A percentile compares a stretch with the other conserved stretches of the same genome.
Evolutionary conservation across 2,329 filamentous ascomycete species (phyloP).

Genomic region (Penicillium sp.): DNA sequence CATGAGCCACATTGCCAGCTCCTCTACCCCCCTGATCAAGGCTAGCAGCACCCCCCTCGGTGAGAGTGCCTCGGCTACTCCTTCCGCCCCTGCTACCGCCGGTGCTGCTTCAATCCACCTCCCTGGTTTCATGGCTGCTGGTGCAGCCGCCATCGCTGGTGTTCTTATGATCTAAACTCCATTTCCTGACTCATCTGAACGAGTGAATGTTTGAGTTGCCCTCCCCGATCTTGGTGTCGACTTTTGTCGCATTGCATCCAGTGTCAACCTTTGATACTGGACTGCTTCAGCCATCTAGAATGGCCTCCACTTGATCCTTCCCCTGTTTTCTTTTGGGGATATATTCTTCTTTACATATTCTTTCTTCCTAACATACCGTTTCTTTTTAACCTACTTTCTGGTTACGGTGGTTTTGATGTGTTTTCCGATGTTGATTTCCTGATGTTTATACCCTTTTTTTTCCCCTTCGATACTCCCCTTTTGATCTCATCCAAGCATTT

Average conservation of each 20-base stretch:
- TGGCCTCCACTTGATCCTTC: conserved; percentile 4
- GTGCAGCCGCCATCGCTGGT: conserved; percentile 34
- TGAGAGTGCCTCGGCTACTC: background rate
- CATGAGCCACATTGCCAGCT: conserved; percentile 15
- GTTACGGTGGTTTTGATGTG: conserved; percentile 8
- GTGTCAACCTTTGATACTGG: background rate
- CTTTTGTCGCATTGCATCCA: background rate
- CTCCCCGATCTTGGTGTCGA: conserved; percentile 9
- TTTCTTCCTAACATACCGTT: background rate
- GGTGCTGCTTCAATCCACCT: conserved; percentile 27
- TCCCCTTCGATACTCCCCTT: background rate
- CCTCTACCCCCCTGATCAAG: conserved; percentile 23
- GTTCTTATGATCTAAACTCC: conserved; percentile 34
- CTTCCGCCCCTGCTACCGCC: conserved; percentile 18
- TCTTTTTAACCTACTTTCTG: background rate
- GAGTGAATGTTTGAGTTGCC: background rate
- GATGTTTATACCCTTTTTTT: conserved; percentile 12
- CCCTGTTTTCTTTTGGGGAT: conserved; percentile 1
- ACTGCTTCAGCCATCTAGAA: conserved; percentile 5
- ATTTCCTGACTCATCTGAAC: background rate
- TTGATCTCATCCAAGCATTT: conserved; percentile 4
- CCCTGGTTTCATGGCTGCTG: conserved; percentile 31
- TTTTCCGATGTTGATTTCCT: conserved; percentile 2
- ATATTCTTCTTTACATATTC: conserved; percentile 6
- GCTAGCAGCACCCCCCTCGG: conserved; percentile 3